Conservation (phyloP, 352 stramenopile genomes). For the Plasmopara halstedii region DNA sequence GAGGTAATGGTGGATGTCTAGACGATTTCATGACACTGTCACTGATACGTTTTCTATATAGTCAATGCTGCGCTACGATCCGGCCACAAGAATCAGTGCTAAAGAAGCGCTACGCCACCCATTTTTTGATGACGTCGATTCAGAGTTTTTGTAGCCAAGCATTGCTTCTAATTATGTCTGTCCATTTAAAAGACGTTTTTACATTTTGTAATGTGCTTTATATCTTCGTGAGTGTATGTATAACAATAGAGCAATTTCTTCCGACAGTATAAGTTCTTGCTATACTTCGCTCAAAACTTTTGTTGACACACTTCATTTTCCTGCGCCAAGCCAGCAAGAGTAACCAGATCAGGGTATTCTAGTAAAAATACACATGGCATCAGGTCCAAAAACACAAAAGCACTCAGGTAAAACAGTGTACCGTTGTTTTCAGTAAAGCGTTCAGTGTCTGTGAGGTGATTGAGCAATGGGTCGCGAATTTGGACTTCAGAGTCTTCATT, state of each 20-base stretch:
- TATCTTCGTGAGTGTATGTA: too few species aligned
- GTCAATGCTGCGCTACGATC: constrained; percentile 74
- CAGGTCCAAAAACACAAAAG: too few species aligned
- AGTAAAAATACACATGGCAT: too few species aligned
- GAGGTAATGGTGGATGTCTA: too few species aligned
- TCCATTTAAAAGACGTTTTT: constrained; percentile 5
- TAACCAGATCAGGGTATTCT: constrained; percentile 13
- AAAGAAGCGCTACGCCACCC: constrained; percentile 78
- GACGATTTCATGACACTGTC: too few species aligned
- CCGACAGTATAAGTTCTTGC: too few species aligned
- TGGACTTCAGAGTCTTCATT: constrained; percentile 9
- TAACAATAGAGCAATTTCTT: too few species aligned
- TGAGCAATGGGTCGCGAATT: constrained; percentile 44
- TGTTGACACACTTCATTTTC: too few species aligned
- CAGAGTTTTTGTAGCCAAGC: constrained; percentile 47
- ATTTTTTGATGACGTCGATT: constrained; percentile 80
- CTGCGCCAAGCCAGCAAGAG: constrained; percentile 8
- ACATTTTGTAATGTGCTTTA: constrained; percentile 12
- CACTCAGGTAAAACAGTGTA: too few species aligned
- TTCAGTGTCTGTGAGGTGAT: constrained; percentile 44
- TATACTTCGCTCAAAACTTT: too few species aligned
- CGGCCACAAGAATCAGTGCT: constrained; percentile 58
- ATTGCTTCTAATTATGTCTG: constrained; percentile 5
- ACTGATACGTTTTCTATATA: constrained; percentile 5
- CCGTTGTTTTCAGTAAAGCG: constrained; percentile 44